These are phyloP conservation scores for Diatrype stigma DNA, from an alignment of 2,329 filamentous ascomycete genomes.

Conservation along the genomic window DNA sequence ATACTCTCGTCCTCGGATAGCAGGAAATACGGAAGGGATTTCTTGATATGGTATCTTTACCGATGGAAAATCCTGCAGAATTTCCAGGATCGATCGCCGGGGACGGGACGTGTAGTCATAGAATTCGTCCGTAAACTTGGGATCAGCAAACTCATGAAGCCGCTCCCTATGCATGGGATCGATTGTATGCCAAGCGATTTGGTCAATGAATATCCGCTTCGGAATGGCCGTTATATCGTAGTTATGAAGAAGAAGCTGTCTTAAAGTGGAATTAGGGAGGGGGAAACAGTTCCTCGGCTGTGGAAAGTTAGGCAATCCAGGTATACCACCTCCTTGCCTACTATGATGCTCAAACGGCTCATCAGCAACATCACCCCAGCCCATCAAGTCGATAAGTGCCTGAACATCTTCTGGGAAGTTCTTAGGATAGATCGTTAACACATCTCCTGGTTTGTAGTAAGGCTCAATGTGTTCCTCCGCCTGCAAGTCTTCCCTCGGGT, in stretches of 20 bases:
- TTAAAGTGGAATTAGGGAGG: constrained; percentile 54
- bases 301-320: constrained; percentile 1
- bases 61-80: constrained; percentile 82
- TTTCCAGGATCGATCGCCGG: constrained; percentile 84
- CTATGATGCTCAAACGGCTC: constrained; percentile 44
- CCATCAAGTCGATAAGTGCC: constrained; percentile 71
- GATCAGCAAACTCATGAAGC: constrained; percentile 76
- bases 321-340: constrained; percentile 6
- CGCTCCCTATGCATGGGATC: constrained; percentile 74
- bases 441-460: constrained; percentile 66
- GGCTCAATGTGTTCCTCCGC: constrained; percentile 25
- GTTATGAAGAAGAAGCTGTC: constrained; percentile 73
- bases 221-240: constrained; percentile 90
- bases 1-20: constrained; percentile 85
- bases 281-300: constrained; percentile 28
- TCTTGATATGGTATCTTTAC: constrained; percentile 77
- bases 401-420: constrained; percentile 83
- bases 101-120: constrained; percentile 94
- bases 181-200: constrained; percentile 69
- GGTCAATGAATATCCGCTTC: constrained; percentile 77
- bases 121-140: constrained; percentile 80
- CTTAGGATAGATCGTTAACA: constrained; percentile 78
- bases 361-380: constrained; percentile 73
- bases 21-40: constrained; percentile 69
- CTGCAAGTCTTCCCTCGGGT: constrained; percentile 4